Evolutionary conservation across 306 rosid species (phyloP).

Genomic region (Prunus dulcis): DNA sequence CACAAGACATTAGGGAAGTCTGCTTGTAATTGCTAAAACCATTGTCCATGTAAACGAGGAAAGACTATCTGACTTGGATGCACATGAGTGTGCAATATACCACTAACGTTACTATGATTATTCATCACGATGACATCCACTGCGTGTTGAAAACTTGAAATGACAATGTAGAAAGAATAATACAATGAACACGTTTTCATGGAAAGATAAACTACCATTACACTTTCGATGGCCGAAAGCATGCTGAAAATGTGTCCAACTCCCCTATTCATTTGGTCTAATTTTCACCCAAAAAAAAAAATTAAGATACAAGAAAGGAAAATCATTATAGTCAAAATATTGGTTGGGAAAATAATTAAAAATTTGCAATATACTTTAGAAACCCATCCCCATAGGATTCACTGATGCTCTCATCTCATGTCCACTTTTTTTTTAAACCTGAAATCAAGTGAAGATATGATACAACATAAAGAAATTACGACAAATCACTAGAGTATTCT

Average conservation of each 20-base stretch:
- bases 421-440: no score
- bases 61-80: no score
- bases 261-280: neutral
- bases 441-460: no score
- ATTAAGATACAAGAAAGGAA: neutral
- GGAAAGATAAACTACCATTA: no score
- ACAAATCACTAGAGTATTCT: no score
- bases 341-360: neutral
- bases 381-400: neutral
- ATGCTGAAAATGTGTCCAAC: neutral
- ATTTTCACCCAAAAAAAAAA: neutral
- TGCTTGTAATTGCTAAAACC: no score
- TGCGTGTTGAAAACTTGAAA: slow-evolving; percentile 1
- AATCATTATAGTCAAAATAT: neutral
- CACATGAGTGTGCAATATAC: neutral
- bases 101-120: neutral
- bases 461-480: no score
- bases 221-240: neutral
- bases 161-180: neutral
- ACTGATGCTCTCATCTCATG: no score
- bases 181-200: neutral
- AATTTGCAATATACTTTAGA: neutral
- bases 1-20: no score
- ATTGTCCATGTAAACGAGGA: no score
- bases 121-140: neutral